Evolutionary conservation across 108 stramenopile species (phyloP), one percentile per base, ranked within the genome.

Genomic region (Nitzschia putrida): DNA sequence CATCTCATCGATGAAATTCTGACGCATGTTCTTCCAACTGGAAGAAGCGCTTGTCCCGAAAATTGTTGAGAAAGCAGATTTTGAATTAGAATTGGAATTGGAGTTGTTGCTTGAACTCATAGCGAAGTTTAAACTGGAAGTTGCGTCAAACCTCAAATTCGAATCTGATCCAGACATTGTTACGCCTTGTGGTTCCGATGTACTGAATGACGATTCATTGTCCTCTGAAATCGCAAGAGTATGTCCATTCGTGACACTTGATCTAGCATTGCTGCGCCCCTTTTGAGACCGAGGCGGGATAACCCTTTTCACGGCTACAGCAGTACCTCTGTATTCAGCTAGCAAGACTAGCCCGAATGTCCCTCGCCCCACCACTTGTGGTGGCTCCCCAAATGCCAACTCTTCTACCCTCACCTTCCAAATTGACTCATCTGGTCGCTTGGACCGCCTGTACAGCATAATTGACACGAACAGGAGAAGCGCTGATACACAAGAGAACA

Each of bases 1-100:
- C 88, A 89, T 89, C 61, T 89, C 88, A n/a, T 71, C 53, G 2
- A 85, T 73, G 42, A 88, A 83, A 12, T 85, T 75, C 20, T 51
- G 10, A 22, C 53, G 53, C 44, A 44, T 44, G 13, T 8, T 44
- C 13, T 13, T 44, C 44, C 44, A 44, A 13, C 20, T 54, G n/a
- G n/a, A n/a, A n/a, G n/a, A n/a, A n/a, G n/a, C n/a, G n/a, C 13
- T 13, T 10, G 13, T 45, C 44, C 44, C 44, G 44, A 13, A 10
- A 13, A 10, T 45, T 10, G 10, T 12, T 12, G 44, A 45, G 12
- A 12, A 10, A 10, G 44, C 44, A 45, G 13, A 12, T 45, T 45
- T 45, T 45, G 12, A 45, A 45, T 45, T 45, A 12, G 44, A 45
- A 13, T 12, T 45, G 44, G 44, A 10, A 45, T 45, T 45, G 44